Conservation (phyloP, 2,329 filamentous ascomycete species). For the Ascomycota sp. region DNA sequence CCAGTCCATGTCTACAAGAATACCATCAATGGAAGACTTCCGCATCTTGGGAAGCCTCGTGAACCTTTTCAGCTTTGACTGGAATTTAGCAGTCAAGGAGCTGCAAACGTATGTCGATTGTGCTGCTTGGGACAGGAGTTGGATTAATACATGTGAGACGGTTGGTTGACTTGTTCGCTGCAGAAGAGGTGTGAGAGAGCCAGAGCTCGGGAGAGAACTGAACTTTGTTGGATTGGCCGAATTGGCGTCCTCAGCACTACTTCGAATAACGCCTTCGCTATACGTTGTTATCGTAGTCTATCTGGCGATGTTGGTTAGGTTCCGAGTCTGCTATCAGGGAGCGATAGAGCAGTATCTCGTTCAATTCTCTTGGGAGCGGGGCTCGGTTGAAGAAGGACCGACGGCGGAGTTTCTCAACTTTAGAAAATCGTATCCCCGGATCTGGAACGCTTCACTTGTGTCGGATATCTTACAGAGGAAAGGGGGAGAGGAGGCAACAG, state of each 20-base stretch:
- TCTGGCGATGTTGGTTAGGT: neutral
- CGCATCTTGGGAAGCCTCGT: no score
- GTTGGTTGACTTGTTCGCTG: slow-evolving; percentile 1
- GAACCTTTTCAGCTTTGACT: no score
- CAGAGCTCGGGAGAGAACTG: slow-evolving; percentile 1
- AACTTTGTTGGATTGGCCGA: slow-evolving; percentile 1
- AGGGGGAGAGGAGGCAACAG: no score
- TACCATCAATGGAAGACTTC: no score
- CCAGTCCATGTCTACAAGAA: no score
- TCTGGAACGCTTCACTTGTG: slow-evolving; percentile 3
- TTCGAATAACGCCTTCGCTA: neutral
- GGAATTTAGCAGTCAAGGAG: no score
- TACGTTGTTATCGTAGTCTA: neutral
- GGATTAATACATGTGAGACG: no score
- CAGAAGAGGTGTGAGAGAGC: slow-evolving; percentile 2
- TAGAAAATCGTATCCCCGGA: slow-evolving; percentile 1
- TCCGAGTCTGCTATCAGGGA: neutral
- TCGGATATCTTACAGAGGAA: no score
- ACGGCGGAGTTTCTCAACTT: slow-evolving; percentile 1
- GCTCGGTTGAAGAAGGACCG: slow-evolving; percentile 1
- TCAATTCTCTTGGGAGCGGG: slow-evolving; percentile 1
- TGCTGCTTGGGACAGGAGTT: no score
- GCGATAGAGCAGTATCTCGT: slow-evolving; percentile 1
- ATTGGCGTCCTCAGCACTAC: slow-evolving; percentile 1
- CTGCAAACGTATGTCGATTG: no score